These are phyloP conservation scores for Cenococcum geophilum DNA, from an alignment of 495 filamentous ascomycete genomes.

Conservation along the genomic window DNA sequence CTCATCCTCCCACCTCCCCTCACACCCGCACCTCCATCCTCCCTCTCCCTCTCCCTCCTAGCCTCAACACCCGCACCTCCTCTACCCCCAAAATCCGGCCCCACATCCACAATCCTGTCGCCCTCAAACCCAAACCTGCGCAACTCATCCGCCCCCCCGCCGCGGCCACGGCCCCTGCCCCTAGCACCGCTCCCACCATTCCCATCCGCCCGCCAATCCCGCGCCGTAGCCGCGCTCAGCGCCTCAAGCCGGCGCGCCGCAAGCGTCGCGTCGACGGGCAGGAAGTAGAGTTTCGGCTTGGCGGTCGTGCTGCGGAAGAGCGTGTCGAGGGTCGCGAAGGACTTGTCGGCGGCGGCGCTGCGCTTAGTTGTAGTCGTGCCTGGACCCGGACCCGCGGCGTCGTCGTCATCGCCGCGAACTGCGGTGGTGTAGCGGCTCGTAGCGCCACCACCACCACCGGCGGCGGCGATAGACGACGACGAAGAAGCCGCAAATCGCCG, in stretches of 20 bases:
- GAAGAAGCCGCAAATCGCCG: no score
- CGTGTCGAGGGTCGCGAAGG: constrained; percentile 51
- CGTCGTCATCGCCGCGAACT: neutral
- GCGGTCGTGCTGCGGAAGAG: constrained; percentile 57
- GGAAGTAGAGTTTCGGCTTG: constrained; percentile 61
- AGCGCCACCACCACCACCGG: no score
- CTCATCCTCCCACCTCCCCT: constrained; percentile 26
- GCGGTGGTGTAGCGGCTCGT: neutral
- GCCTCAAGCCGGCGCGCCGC: constrained; percentile 60
- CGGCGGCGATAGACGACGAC: no score
- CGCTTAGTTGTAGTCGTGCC: neutral
- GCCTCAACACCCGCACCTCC: constrained; percentile 40
- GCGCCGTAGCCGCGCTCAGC: constrained; percentile 50
- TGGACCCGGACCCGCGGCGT: neutral
- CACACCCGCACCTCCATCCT: constrained; percentile 35
- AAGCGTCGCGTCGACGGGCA: constrained; percentile 49
- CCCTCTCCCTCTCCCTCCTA: constrained; percentile 35
- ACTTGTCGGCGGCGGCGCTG: constrained; percentile 6
- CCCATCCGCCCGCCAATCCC: constrained; percentile 39
- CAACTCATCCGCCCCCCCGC: constrained; percentile 47
- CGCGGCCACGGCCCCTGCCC: no score
- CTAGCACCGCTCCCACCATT: constrained; percentile 16
- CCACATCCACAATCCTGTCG: constrained; percentile 62
- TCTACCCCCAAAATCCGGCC: constrained; percentile 55
- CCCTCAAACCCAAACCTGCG: constrained; percentile 76